Percentiles rank a stretch among this genome's conserved stretches.
These are phyloP conservation scores for Aspergillus pseudoviridinutans DNA, from an alignment of 2,329 filamentous ascomycete species.

Conservation along the genomic window DNA sequence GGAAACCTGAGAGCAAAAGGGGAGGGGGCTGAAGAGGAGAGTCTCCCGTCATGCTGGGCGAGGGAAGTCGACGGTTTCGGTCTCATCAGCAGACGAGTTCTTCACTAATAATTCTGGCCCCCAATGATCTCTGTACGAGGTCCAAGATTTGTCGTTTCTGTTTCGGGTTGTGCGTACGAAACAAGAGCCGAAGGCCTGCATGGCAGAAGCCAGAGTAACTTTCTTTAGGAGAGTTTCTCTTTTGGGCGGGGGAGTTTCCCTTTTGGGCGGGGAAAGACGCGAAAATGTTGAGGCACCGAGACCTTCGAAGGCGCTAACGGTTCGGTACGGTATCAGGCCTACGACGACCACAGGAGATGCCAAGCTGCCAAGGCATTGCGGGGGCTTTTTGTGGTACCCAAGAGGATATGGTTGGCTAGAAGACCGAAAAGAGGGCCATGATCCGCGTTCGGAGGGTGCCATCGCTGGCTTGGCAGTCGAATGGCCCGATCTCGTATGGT, in stretches of 20 bases:
- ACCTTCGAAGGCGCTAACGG: not conserved
- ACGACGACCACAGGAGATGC: slow-evolving; percentile 10
- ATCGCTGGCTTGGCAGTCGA: slow-evolving; percentile 16
- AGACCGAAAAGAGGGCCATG: slow-evolving; percentile 4
- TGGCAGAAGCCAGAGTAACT: not conserved
- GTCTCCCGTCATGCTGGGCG: not conserved
- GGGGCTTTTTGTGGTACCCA: slow-evolving; percentile 7
- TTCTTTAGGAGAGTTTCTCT: not conserved
- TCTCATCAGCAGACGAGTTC: not conserved
- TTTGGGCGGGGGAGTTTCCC: not conserved
- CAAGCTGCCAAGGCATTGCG: slow-evolving; percentile 20
- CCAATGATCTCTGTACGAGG: not conserved
- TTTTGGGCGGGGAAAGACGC: not conserved
- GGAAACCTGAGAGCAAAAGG: not conserved
- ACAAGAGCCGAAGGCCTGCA: too few relatives aligned
- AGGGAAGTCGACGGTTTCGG: not conserved
- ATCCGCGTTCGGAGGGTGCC: slow-evolving; percentile 19
- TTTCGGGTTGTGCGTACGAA: not conserved
- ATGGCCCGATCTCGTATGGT: not conserved
- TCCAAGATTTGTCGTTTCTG: not conserved
- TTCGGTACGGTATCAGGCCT: not conserved
- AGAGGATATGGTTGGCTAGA: slow-evolving; percentile 7
- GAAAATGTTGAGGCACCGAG: not conserved
- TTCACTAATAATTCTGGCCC: not conserved
- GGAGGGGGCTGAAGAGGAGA: too few relatives aligned